Percentiles rank a stretch among this genome's conserved stretches.
phyloP scores from a whole-genome alignment of 1,284 basidiomycete species.

The Volvariella volvacea region DNA sequence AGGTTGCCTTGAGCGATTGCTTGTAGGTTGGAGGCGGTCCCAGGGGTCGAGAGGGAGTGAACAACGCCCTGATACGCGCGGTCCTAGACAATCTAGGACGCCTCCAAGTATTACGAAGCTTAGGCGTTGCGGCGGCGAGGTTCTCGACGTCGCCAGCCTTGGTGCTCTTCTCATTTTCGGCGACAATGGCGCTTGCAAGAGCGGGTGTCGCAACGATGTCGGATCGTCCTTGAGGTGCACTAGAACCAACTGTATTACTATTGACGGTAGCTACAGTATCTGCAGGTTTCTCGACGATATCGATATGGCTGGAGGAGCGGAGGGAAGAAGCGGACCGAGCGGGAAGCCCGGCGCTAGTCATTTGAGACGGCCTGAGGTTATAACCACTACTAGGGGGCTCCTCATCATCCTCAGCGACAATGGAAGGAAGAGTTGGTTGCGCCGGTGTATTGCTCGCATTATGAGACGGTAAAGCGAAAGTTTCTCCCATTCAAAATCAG shows the following conservation, averaged over 20 bases:
- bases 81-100: slow-evolving; percentile 2
- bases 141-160: background rate
- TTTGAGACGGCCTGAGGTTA: slow-evolving; percentile 22
- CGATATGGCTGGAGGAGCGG: slow-evolving; percentile 3
- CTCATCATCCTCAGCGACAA: slow-evolving; percentile 30
- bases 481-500: slow-evolving; percentile 26
- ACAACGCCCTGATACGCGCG: slow-evolving; percentile 24
- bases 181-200: background rate
- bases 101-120: background rate
- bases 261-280: background rate
- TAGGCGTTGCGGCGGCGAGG: background rate
- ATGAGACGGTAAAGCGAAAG: slow-evolving; percentile 18
- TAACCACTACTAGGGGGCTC: slow-evolving; percentile 35
- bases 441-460: slow-evolving; percentile 23
- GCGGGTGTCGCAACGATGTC: background rate
- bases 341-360: slow-evolving; percentile 12
- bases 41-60: slow-evolving; percentile 25
- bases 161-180: background rate
- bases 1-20: slow-evolving; percentile 26
- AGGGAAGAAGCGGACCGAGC: slow-evolving; percentile 5
- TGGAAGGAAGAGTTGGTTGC: slow-evolving; percentile 22
- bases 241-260: background rate
- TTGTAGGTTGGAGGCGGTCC: slow-evolving; percentile 30
- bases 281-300: background rate
- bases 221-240: background rate